A percentile compares a stretch with the other conserved stretches of the same genome.
phyloP scores from a whole-genome alignment of 345 rosid species.

The Clarkia xantiana region DNA sequence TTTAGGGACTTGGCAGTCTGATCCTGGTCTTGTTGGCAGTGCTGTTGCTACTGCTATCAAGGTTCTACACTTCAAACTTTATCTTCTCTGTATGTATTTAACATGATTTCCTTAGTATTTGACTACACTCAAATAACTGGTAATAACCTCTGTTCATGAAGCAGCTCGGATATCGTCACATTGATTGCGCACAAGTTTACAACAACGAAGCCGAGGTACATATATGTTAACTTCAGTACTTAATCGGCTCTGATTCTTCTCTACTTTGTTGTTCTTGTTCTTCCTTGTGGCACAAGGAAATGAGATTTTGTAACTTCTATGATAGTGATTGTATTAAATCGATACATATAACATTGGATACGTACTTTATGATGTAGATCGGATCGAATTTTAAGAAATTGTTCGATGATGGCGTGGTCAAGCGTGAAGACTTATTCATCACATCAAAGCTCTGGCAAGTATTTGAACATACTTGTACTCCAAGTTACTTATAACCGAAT shows the following conservation, averaged over 20 bases:
- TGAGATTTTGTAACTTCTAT: too few relatives aligned
- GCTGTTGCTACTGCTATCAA: slow-evolving; percentile 19
- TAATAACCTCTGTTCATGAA: background rate
- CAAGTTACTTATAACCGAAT: too few relatives aligned
- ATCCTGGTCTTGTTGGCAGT: slow-evolving; percentile 18
- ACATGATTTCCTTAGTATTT: background rate
- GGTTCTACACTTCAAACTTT: slow-evolving; percentile 11
- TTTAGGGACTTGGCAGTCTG: slow-evolving; percentile 31
- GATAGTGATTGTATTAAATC: too few relatives aligned
- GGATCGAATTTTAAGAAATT: slow-evolving; percentile 49
- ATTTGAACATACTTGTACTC: background rate
- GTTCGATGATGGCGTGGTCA: slow-evolving; percentile 58
- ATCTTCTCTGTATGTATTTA: background rate
- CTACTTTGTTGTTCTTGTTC: too few relatives aligned
- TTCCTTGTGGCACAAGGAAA: too few relatives aligned
- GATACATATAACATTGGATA: too few relatives aligned
- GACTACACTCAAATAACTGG: too few relatives aligned
- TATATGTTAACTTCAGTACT: too few relatives aligned
- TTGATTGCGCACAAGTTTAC: slow-evolving; percentile 63
- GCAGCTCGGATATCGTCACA: slow-evolving; percentile 70
- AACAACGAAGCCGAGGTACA: slow-evolving; percentile 63
- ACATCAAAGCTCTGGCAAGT: slow-evolving; percentile 70
- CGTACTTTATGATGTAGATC: slow-evolving; percentile 20
- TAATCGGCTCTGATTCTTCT: too few relatives aligned
- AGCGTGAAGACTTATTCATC: slow-evolving; percentile 58